Percentiles rank a stretch among this genome's conserved stretches.
Conservation (phyloP, 495 filamentous ascomycete genomes). For the Hypoxylon lienhwacheense region DNA sequence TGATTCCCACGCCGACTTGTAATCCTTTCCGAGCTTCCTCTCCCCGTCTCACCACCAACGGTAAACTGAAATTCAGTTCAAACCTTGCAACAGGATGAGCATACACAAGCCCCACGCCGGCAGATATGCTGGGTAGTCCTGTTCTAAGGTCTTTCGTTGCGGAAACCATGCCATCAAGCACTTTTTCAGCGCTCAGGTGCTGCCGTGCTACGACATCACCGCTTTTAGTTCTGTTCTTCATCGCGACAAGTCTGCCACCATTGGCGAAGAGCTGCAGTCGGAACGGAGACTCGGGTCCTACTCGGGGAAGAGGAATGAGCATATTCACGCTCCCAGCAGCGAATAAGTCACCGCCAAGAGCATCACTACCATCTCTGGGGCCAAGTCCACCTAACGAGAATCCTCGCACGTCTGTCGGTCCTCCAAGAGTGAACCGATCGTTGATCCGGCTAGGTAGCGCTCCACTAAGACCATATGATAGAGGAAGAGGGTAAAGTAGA, state of each 20-base stretch:
- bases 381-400: constrained; percentile 89
- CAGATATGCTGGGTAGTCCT: constrained; percentile 81
- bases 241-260: constrained; percentile 78
- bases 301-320: constrained; percentile 77
- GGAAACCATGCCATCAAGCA: constrained; percentile 53
- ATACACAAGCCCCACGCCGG: constrained; percentile 88
- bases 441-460: constrained; percentile 74
- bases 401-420: constrained; percentile 90
- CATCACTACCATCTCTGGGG: constrained; percentile 79
- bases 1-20: constrained; percentile 91
- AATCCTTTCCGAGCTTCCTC: constrained; percentile 90
- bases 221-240: constrained; percentile 58
- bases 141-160: constrained; percentile 68
- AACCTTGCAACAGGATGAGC: constrained; percentile 89
- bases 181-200: constrained; percentile 43
- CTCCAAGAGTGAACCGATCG: constrained; percentile 93
- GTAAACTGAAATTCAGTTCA: constrained; percentile 91
- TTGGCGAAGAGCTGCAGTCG: constrained; percentile 89
- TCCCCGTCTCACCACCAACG: constrained; percentile 74
- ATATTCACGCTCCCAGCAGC: constrained; percentile 83
- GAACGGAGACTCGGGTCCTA: constrained; percentile 78
- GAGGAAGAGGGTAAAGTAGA: constrained; percentile 59
- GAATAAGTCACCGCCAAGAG: constrained; percentile 89
- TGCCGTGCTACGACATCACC: constrained; percentile 39
- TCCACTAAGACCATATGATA: constrained; percentile 60